A percentile compares a stretch with the other conserved stretches of the same genome.
phyloP scores from a whole-genome alignment of 331 rosid genomes.

The Pyrus hybrid region DNA sequence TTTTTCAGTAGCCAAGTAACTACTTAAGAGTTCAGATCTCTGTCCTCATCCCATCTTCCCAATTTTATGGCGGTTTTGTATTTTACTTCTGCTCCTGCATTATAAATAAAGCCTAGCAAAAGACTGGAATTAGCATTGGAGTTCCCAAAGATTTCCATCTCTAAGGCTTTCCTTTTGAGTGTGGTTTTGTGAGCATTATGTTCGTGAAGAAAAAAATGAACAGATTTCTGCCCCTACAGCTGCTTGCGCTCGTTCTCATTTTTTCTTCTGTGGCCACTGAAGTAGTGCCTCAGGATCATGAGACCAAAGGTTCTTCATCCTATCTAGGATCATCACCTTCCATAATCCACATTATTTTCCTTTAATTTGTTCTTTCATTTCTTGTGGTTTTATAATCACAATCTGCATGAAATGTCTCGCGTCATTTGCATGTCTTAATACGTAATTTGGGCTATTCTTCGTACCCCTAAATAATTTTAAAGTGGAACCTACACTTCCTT shows the following conservation, averaged over 20 bases:
- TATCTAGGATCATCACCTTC: no score
- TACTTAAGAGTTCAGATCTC: not conserved
- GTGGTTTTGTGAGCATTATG: not conserved
- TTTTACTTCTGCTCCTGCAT: not conserved
- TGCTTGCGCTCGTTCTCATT: not conserved
- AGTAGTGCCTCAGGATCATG: not conserved
- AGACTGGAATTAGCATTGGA: not conserved
- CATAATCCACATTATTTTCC: not conserved
- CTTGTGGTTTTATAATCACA: not conserved
- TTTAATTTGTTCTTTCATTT: not conserved
- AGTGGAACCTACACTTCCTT: no score
- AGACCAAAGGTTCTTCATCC: not conserved
- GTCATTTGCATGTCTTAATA: no score
- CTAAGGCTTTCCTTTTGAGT: not conserved
- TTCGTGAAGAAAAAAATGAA: not conserved
- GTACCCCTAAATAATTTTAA: no score
- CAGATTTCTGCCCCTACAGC: no score
- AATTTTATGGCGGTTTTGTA: not conserved
- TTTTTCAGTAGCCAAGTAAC: not conserved
- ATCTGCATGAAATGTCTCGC: no score
- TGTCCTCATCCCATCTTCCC: not conserved
- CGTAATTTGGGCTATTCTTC: no score
- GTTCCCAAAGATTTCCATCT: not conserved
- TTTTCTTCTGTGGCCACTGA: not conserved
- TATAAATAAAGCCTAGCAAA: not conserved